These are phyloP conservation scores for Hibiscus trionum DNA, from an alignment of 345 rosid genomes.

Conservation along the genomic window DNA sequence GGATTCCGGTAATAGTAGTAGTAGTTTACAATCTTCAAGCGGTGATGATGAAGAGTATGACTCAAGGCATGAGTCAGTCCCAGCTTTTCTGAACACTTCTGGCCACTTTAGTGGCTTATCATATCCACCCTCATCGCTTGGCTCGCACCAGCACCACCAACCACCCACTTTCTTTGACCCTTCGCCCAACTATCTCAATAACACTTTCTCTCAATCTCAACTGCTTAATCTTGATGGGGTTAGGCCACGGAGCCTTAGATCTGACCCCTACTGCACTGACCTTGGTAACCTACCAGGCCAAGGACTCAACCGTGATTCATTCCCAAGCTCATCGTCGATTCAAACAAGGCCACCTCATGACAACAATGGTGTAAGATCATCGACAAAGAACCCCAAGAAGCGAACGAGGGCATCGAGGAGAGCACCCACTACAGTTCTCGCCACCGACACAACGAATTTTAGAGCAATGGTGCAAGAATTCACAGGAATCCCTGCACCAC, in stretches of 20 bases:
- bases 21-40: conserved; percentile 59
- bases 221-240: conserved; percentile 24
- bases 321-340: conserved; percentile 19
- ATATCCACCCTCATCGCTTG: conserved; percentile 20
- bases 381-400: conserved; percentile 60
- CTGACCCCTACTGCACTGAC: conserved; percentile 20
- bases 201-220: conserved; percentile 28
- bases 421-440: conserved; percentile 84
- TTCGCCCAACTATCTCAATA: conserved; percentile 24
- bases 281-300: conserved; percentile 13
- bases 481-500: conserved; percentile 79
- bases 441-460: conserved; percentile 83
- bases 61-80: conserved; percentile 29
- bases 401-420: conserved; percentile 82
- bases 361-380: conserved; percentile 15
- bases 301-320: conserved; percentile 15
- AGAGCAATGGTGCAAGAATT: conserved; percentile 96
- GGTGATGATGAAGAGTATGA: conserved; percentile 54
- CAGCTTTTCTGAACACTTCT: conserved; percentile 34
- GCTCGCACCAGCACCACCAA: conserved; percentile 9
- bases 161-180: conserved; percentile 29
- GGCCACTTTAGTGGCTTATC: conserved; percentile 21
- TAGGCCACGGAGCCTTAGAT: conserved; percentile 20
- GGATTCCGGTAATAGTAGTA: conserved; percentile 83
- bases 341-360: conserved; percentile 10